Percentiles rank a stretch among this genome's conserved stretches.
Conservation (phyloP, 228 moss, liverwort and hornwort species). For the Sphagnum fallax region DNA sequence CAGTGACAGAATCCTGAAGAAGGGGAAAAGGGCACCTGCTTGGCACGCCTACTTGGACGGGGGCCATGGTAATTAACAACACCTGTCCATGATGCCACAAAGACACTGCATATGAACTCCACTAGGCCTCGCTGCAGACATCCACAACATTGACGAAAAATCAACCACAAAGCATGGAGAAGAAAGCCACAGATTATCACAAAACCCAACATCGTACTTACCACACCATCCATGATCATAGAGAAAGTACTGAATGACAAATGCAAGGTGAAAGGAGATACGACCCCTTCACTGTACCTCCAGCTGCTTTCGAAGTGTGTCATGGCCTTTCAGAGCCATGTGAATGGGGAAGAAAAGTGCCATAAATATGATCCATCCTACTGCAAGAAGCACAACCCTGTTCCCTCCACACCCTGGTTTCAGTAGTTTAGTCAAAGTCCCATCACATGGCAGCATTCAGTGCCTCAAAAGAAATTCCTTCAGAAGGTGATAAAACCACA, state of each 20-base stretch:
- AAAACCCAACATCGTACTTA: no score
- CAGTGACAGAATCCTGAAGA: no score
- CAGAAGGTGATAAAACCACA: no score
- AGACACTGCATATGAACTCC: conserved; percentile 91
- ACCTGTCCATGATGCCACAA: conserved; percentile 96
- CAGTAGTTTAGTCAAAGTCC: no score
- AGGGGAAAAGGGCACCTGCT: conserved; percentile 49
- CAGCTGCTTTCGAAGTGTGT: conserved; percentile 57
- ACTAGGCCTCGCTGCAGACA: conserved; percentile 75
- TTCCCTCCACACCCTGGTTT: not conserved
- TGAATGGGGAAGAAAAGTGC: conserved; percentile 79
- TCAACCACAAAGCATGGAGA: no score
- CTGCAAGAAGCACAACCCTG: conserved; percentile 69
- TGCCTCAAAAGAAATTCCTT: no score
- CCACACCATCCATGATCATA: no score
- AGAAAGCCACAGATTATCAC: no score
- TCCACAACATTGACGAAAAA: no score
- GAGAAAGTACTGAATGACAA: no score
- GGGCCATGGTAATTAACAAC: conserved; percentile 94
- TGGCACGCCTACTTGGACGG: conserved; percentile 76
- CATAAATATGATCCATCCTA: conserved; percentile 93
- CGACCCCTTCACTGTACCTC: conserved; percentile 35
- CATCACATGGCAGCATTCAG: no score
- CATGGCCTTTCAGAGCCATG: conserved; percentile 51
- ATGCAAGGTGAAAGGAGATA: no score